Evolutionary conservation across 108 stramenopile genomes (phyloP), one percentile per base, ranked within the genome.

Genomic region (Phaeodactylum tricornutum): DNA sequence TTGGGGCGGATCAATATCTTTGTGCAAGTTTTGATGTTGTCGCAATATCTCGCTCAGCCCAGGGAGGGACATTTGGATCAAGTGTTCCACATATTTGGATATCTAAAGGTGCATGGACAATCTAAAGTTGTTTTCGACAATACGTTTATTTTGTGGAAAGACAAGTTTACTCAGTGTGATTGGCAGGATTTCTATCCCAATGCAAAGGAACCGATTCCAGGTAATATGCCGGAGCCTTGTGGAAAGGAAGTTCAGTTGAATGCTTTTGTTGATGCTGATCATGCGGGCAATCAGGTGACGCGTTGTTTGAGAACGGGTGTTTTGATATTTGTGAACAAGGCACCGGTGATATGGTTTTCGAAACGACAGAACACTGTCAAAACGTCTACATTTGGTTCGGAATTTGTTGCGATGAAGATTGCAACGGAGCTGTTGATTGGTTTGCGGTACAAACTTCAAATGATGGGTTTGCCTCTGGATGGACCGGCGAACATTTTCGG

Each of bases 281-380:
- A 71, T 45, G 77, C 72, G 4, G 72, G 67, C 14, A 43, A 63
- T 47, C 29, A 44, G 29, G 37, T 62, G 15, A 77, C 72, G 5
- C 15, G 72, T 8, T 28, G 80, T 31, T 71, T 67, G 4, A 36
- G 66, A 5, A 75, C 76, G 26, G 81, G 76, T 0, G 42, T 75
- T 8, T 6, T 83, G 0, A 53, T 83, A 14, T 75, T 64, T 34
- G 27, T 75, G 15, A 69, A 81, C 47, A 47, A 42, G 19, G 65
- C 79, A 20, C 58, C 65, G 1, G 67, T 75, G 15, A n/a, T 61
- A 2, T 70, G 53, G 44, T 64, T 57, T 39, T 58, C 58, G 39
- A 75, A 75, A 51, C 47, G 49, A 32, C 79, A 81, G 43, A 59
- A 39, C 9, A 69, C 77, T 9, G 59, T 75, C 15, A 69, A 81